Evolutionary conservation across 495 filamentous ascomycete genomes (phyloP).

Genomic region (Tuber umbilicatum): DNA sequence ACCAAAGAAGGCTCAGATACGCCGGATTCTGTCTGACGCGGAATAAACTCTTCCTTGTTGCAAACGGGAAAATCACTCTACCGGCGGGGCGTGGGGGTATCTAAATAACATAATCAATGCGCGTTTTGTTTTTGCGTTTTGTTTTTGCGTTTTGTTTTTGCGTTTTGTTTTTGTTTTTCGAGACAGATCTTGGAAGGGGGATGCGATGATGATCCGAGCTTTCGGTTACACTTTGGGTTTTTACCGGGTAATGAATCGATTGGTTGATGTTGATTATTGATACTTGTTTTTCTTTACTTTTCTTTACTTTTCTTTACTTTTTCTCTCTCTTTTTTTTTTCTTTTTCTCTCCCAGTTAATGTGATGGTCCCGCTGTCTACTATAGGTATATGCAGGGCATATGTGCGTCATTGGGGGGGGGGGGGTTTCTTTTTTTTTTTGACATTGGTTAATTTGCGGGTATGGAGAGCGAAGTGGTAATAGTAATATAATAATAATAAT

Average conservation of each 20-base stretch:
- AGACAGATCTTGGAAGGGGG: neutral
- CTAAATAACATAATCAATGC: neutral
- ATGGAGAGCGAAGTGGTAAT: neutral
- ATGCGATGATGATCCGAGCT: neutral
- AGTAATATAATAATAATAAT: neutral
- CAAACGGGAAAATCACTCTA: neutral
- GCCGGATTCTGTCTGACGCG: neutral
- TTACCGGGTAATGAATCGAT: neutral
- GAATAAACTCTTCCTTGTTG: neutral
- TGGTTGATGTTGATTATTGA: neutral
- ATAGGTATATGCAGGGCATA: neutral
- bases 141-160: neutral
- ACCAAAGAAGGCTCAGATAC: neutral
- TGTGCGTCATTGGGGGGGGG: neutral
- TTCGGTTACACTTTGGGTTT: neutral
- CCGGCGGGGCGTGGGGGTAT: too few species aligned
- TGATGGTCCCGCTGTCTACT: neutral
- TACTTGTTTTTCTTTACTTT: conserved; percentile 2
- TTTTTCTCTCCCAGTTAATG: neutral
- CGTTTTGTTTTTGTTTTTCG: neutral
- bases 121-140: neutral
- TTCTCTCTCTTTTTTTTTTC: neutral
- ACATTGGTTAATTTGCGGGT: neutral
- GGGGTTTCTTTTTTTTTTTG: neutral
- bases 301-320: neutral